These are phyloP conservation scores for Ceratocystis alfenasii DNA, from an alignment of 2,329 filamentous ascomycete genomes.

Conservation along the genomic window DNA sequence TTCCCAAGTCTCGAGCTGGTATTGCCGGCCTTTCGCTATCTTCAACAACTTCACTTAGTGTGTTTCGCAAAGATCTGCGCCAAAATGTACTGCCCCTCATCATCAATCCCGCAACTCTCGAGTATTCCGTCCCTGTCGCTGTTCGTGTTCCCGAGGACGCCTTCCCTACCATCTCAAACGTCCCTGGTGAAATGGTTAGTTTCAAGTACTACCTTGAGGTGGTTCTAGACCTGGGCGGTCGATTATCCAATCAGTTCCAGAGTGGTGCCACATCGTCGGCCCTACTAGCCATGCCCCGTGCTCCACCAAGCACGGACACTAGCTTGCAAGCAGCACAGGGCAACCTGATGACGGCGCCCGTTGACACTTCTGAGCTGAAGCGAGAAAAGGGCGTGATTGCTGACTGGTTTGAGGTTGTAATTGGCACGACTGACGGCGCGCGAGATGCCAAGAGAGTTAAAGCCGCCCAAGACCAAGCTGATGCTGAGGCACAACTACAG, in stretches of 20 bases:
- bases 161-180: slow-evolving; percentile 81
- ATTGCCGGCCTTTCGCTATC: slow-evolving; percentile 77
- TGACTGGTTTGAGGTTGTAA: slow-evolving; percentile 71
- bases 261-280: slow-evolving; percentile 42
- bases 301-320: slow-evolving; percentile 29
- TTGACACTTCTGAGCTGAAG: slow-evolving; percentile 76
- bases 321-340: slow-evolving; percentile 40
- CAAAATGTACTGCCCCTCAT: slow-evolving; percentile 83
- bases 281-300: slow-evolving; percentile 29
- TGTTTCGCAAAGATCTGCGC: slow-evolving; percentile 90
- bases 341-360: slow-evolving; percentile 49
- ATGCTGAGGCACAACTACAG: slow-evolving; percentile 9
- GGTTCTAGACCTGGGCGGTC: slow-evolving; percentile 82
- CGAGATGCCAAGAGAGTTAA: slow-evolving; percentile 21
- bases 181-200: slow-evolving; percentile 86
- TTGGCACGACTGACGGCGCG: slow-evolving; percentile 72
- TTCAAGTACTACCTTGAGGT: slow-evolving; percentile 93
- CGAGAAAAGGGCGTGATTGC: slow-evolving; percentile 87
- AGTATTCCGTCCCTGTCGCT: slow-evolving; percentile 67
- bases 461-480: slow-evolving; percentile 23
- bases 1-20: slow-evolving; percentile 75
- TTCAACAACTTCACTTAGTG: slow-evolving; percentile 72
- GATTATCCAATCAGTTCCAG: slow-evolving; percentile 61
- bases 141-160: slow-evolving; percentile 79
- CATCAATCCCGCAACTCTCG: slow-evolving; percentile 67